Base-by-base conservation (phyloP, 2,329 filamentous ascomycete species). In the Rugonectria rugulosa region DNA sequence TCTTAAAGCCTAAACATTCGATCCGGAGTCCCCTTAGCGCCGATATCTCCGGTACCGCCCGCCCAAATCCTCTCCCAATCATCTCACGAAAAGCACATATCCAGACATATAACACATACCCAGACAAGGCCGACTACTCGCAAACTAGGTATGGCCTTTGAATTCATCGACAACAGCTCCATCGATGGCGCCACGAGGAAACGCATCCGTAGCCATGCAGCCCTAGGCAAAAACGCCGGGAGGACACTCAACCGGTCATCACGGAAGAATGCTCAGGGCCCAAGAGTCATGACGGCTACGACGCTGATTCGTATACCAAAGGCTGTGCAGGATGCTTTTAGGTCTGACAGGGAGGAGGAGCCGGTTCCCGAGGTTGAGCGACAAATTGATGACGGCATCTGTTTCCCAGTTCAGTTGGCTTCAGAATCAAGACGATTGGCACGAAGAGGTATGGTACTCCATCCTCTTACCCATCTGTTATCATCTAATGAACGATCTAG, bases 221-320 rank as follows among this genome's bases (percentile, higher is more conserved):
- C 53, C n/a, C 50, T 43, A n/a, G 53, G 57, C n/a, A 57, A 53
- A 29, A 60, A 54, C 44, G 45, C 46, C 14, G 57, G 57, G 23
- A 49, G 45, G 32, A 54, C 23, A 27, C 19, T 59, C 34, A 23
- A 40, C 14, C 48, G 48, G 10, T 20, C 53, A n/a, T 53, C 56
- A 9, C 32, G 31, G 21, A 59, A 48, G 21, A 48, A 38, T 17
- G 24, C 23, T n/a, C 23, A 43, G 17, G 34, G 40, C 15, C 32
- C 53, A 4, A 24, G 29, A 36, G 37, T 37, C n/a, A 47, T 19
- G 11, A 26, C 27, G 3, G 37, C 41, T 27, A 23, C 26, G 8
- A 12, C 45, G 6, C 40, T 50, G 21, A 20, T 40, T 21, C 45
- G 26, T 6, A 14, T 50, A 7, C 40, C 45, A 2, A 36, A 34